These are phyloP conservation scores for Ehretia macrophylla DNA, from an alignment of 257 asterid species.

Conservation along the genomic window DNA sequence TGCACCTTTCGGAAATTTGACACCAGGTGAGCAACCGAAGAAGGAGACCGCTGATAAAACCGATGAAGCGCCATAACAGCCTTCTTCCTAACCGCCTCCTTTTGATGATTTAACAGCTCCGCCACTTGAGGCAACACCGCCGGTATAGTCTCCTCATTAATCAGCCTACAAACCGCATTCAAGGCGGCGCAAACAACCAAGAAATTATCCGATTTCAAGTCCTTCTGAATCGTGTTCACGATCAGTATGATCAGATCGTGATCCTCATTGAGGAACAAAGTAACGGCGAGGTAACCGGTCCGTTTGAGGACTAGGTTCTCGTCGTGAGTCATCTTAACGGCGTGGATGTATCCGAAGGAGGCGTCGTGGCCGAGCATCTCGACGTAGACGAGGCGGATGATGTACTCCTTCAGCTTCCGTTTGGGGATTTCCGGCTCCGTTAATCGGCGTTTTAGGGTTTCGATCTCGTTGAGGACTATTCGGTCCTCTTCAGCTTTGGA, in stretches of 20 bases:
- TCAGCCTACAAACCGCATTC: slow-evolving; percentile 88
- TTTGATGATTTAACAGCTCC: slow-evolving; percentile 71
- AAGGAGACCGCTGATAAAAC: slow-evolving; percentile 78
- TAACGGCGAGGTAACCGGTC: slow-evolving; percentile 90
- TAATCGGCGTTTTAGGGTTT: slow-evolving; percentile 65
- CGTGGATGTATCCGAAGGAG: slow-evolving; percentile 91
- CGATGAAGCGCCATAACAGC: slow-evolving; percentile 99
- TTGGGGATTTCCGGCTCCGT: slow-evolving; percentile 75
- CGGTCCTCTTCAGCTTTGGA: slow-evolving; percentile 98
- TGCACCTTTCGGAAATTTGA: slow-evolving; percentile 88
- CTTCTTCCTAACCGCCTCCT: slow-evolving; percentile 94
- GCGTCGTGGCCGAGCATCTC: slow-evolving; percentile 98
- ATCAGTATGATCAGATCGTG: slow-evolving; percentile 92
- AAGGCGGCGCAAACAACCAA: slow-evolving; percentile 84
- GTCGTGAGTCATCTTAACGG: slow-evolving; percentile 97
- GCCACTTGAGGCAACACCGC: slow-evolving; percentile 94
- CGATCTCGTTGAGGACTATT: slow-evolving; percentile 80
- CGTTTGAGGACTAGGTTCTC: slow-evolving; percentile 68
- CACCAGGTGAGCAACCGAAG: slow-evolving; percentile 73
- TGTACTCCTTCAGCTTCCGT: slow-evolving; percentile 82
- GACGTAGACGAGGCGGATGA: slow-evolving; percentile 73
- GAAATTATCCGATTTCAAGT: slow-evolving; percentile 84
- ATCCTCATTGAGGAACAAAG: slow-evolving; percentile 85
- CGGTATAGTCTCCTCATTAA: slow-evolving; percentile 95
- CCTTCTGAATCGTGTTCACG: slow-evolving; percentile 97